Percentiles rank a stretch among this genome's conserved stretches.
These are phyloP conservation scores for Exidia glandulosa DNA, from an alignment of 768 basidiomycete genomes.

Conservation along the genomic window DNA sequence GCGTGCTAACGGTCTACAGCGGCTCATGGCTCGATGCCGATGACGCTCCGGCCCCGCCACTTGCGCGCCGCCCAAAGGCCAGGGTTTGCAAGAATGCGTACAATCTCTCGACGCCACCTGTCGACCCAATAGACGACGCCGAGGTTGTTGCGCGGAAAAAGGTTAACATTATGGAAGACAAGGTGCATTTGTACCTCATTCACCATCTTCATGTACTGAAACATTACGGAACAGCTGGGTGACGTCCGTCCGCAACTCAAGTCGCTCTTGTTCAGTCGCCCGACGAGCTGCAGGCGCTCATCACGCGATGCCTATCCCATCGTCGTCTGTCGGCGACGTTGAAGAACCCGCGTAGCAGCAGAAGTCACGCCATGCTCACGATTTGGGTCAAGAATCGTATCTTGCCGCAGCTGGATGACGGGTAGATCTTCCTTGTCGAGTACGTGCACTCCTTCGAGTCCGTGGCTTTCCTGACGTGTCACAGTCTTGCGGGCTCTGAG, in stretches of 20 bases:
- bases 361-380: constrained; percentile 25
- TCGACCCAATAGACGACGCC: constrained; percentile 12
- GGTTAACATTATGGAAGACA: constrained; percentile 22
- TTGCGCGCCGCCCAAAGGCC: no score
- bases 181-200: constrained; percentile 11
- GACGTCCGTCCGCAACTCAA: constrained; percentile 21
- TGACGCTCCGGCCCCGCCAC: no score
- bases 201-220: not conserved
- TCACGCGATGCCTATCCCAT: constrained; percentile 16
- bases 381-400: constrained; percentile 22
- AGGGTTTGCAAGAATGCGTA: constrained; percentile 21
- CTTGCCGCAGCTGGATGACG: constrained; percentile 24
- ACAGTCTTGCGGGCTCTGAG: constrained; percentile 26
- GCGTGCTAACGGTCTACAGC: no score
- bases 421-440: constrained; percentile 26
- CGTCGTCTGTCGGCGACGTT: constrained; percentile 21
- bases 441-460: constrained; percentile 6
- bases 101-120: constrained; percentile 18
- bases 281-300: constrained; percentile 20
- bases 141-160: constrained; percentile 17
- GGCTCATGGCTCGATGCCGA: no score
- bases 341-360: constrained; percentile 22
- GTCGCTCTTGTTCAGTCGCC: constrained; percentile 15
- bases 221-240: constrained; percentile 9
- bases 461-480: not conserved